Conservation (phyloP, 768 basidiomycete species). For the Lactarius tabidus region DNA sequence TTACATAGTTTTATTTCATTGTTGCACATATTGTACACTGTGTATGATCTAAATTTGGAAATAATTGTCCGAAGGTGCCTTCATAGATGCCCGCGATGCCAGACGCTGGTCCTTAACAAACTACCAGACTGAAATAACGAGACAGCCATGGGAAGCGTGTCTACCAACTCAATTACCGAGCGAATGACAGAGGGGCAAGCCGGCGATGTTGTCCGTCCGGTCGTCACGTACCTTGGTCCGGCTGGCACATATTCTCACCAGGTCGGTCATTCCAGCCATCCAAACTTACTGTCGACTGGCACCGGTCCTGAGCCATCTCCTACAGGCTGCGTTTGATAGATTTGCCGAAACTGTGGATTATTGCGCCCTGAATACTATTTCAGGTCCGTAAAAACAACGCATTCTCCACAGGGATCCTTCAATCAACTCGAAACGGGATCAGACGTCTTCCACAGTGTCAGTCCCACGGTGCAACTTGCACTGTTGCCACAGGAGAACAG, state of each 20-base stretch:
- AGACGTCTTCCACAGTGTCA: slow-evolving; percentile 60
- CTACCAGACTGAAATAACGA: no score
- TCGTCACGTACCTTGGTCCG: slow-evolving; percentile 60
- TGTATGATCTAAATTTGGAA: background rate
- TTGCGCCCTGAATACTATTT: slow-evolving; percentile 10
- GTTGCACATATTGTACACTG: background rate
- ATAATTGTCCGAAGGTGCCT: background rate
- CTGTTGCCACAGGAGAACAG: slow-evolving; percentile 83
- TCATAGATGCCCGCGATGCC: background rate
- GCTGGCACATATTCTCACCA: slow-evolving; percentile 71
- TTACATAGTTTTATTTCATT: background rate
- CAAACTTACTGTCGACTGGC: slow-evolving; percentile 27
- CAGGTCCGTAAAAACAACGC: slow-evolving; percentile 24
- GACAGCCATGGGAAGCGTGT: background rate
- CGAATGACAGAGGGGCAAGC: background rate
- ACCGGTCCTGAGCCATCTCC: background rate
- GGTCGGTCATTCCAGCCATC: slow-evolving; percentile 31
- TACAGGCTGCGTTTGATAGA: slow-evolving; percentile 45
- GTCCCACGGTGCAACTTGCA: slow-evolving; percentile 44
- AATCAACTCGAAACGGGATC: slow-evolving; percentile 1
- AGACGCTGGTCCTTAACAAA: background rate
- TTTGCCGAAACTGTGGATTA: slow-evolving; percentile 48
- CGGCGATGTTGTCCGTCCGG: slow-evolving; percentile 5
- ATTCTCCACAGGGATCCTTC: background rate
- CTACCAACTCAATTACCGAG: background rate